These are phyloP conservation scores for Ceratocystis huliohia DNA, from an alignment of 2,329 filamentous ascomycete genomes.

Conservation along the genomic window DNA sequence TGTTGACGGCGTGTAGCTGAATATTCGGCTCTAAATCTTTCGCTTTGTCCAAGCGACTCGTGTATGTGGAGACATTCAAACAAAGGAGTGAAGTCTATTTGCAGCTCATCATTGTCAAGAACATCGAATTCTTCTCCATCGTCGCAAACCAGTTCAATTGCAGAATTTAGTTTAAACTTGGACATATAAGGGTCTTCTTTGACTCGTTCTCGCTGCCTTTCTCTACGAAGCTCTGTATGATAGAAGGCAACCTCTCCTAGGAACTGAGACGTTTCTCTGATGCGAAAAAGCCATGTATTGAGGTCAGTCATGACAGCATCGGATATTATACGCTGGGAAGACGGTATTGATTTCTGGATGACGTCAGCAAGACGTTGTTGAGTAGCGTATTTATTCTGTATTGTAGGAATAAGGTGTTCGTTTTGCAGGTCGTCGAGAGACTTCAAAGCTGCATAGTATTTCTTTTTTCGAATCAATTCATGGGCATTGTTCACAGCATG, in stretches of 20 bases:
- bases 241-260: slow-evolving; percentile 94
- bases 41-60: slow-evolving; percentile 80
- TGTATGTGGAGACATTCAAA: slow-evolving; percentile 96
- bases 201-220: slow-evolving; percentile 68
- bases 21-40: slow-evolving; percentile 84
- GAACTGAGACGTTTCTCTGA: slow-evolving; percentile 91
- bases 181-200: slow-evolving; percentile 62
- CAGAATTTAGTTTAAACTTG: slow-evolving; percentile 86
- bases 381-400: slow-evolving; percentile 73
- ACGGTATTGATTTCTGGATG: slow-evolving; percentile 90
- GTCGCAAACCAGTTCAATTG: slow-evolving; percentile 88
- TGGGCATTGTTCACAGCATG: slow-evolving; percentile 89
- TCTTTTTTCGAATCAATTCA: slow-evolving; percentile 81
- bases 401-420: slow-evolving; percentile 65
- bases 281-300: slow-evolving; percentile 91
- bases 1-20: slow-evolving; percentile 80
- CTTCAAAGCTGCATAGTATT: slow-evolving; percentile 87
- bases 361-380: slow-evolving; percentile 91
- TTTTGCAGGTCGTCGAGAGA: slow-evolving; percentile 93
- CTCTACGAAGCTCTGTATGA: slow-evolving; percentile 77
- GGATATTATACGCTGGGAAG: slow-evolving; percentile 82
- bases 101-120: slow-evolving; percentile 84
- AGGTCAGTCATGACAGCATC: slow-evolving; percentile 95
- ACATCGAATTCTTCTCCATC: slow-evolving; percentile 94
- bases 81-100: slow-evolving; percentile 86